phyloP scores from a whole-genome alignment of 2,329 filamentous ascomycete genomes.

The Fusarium clavum region DNA sequence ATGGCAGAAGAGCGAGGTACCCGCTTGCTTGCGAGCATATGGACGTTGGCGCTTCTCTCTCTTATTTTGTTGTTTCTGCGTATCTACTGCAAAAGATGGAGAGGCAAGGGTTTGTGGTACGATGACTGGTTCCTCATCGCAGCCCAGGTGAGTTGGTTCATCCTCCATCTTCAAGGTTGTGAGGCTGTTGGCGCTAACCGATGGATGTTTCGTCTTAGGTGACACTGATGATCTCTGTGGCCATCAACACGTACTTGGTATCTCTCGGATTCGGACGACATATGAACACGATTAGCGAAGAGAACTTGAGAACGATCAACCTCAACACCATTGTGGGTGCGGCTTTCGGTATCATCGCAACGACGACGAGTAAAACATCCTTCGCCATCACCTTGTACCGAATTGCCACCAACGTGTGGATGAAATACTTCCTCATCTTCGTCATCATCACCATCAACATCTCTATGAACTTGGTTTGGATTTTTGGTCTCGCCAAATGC shows the following conservation, averaged over 20 bases:
- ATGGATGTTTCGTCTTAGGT: slow-evolving; percentile 30
- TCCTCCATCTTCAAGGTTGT: background rate
- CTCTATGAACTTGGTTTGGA: slow-evolving; percentile 51
- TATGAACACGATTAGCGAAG: slow-evolving; percentile 37
- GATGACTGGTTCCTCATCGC: slow-evolving; percentile 53
- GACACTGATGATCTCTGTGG: slow-evolving; percentile 45
- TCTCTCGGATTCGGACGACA: slow-evolving; percentile 47
- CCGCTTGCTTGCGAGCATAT: slow-evolving; percentile 48
- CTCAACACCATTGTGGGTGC: slow-evolving; percentile 46
- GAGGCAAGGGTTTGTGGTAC: slow-evolving; percentile 52
- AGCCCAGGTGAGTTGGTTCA: slow-evolving; percentile 49
- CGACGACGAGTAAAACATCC: slow-evolving; percentile 53
- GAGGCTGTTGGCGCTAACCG: background rate
- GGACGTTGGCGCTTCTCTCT: slow-evolving; percentile 44
- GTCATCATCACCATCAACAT: slow-evolving; percentile 51
- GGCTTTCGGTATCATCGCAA: slow-evolving; percentile 50
- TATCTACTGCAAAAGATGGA: slow-evolving; percentile 53
- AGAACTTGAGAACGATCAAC: slow-evolving; percentile 45
- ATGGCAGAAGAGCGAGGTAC: slow-evolving; percentile 43
- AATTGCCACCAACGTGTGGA: slow-evolving; percentile 46
- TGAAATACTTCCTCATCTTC: slow-evolving; percentile 48
- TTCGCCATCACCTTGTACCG: slow-evolving; percentile 54
- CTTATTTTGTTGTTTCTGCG: slow-evolving; percentile 48
- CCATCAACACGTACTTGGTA: slow-evolving; percentile 50
- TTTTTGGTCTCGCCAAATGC: slow-evolving; percentile 51